phyloP scores from a whole-genome alignment of 1,284 basidiomycete species.

The Ceratobasidium sp. region DNA sequence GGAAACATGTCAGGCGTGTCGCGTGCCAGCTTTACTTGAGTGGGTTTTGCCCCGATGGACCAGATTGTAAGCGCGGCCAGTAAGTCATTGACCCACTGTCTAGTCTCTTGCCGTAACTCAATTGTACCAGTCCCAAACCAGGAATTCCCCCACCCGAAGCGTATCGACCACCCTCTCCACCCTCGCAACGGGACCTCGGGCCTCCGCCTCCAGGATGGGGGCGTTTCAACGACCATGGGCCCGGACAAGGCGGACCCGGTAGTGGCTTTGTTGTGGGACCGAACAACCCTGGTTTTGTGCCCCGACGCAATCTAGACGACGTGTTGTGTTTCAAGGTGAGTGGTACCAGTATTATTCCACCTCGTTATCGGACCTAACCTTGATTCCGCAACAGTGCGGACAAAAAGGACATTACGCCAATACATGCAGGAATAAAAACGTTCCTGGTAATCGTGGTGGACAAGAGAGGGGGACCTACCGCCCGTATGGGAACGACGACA shows the following conservation, averaged over 20 bases:
- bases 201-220: slow-evolving; percentile 88
- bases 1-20: slow-evolving; percentile 91
- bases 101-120: slow-evolving; percentile 43
- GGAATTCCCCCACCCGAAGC: slow-evolving; percentile 71
- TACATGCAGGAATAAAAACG: slow-evolving; percentile 83
- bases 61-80: slow-evolving; percentile 92
- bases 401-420: slow-evolving; percentile 96
- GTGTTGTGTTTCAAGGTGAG: slow-evolving; percentile 88
- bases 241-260: slow-evolving; percentile 43
- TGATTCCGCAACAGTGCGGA: slow-evolving; percentile 64
- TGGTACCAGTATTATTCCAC: slow-evolving; percentile 42
- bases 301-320: slow-evolving; percentile 80
- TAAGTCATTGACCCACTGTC: slow-evolving; percentile 55
- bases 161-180: slow-evolving; percentile 79
- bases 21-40: slow-evolving; percentile 91
- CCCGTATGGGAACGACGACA: background rate
- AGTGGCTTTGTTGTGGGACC: slow-evolving; percentile 43
- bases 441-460: slow-evolving; percentile 80
- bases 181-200: slow-evolving; percentile 78
- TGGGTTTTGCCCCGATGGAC: slow-evolving; percentile 94
- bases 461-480: slow-evolving; percentile 45
- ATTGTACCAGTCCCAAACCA: slow-evolving; percentile 68
- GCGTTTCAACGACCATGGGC: slow-evolving; percentile 43
- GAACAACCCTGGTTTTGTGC: slow-evolving; percentile 44
- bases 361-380: background rate